phyloP scores from a whole-genome alignment of 2,329 filamentous ascomycete species.

The Paecilomyces dactylethromorphus region DNA sequence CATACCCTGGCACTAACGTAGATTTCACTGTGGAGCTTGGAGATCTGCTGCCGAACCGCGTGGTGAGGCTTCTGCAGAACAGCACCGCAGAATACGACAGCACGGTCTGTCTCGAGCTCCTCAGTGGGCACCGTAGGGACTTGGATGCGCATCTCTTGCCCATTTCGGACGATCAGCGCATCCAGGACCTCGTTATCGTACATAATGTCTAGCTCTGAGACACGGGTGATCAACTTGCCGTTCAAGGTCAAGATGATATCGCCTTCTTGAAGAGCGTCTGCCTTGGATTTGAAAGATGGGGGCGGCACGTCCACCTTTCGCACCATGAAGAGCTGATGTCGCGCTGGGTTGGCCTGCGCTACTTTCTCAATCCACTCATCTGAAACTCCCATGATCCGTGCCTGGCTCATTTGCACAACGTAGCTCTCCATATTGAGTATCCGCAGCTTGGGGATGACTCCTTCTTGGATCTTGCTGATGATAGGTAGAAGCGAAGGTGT shows the following conservation, averaged over 20 bases:
- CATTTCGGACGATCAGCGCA: slow-evolving; percentile 79
- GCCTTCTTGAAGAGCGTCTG: slow-evolving; percentile 71
- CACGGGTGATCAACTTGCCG: slow-evolving; percentile 83
- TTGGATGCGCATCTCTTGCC: slow-evolving; percentile 67
- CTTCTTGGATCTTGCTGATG: slow-evolving; percentile 76
- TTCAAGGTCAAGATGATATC: slow-evolving; percentile 91
- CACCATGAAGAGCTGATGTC: slow-evolving; percentile 97
- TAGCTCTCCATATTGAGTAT: slow-evolving; percentile 94
- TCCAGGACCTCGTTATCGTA: slow-evolving; percentile 80
- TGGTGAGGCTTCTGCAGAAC: slow-evolving; percentile 90
- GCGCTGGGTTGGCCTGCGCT: slow-evolving; percentile 77
- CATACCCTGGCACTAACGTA: slow-evolving; percentile 76
- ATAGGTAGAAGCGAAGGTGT: slow-evolving; percentile 85
- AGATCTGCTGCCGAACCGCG: slow-evolving; percentile 94
- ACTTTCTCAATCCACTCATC: slow-evolving; percentile 95
- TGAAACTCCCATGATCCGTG: slow-evolving; percentile 91
- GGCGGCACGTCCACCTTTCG: slow-evolving; percentile 72
- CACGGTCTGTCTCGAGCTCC: slow-evolving; percentile 85
- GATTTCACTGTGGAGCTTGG: slow-evolving; percentile 89
- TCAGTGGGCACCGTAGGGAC: slow-evolving; percentile 82
- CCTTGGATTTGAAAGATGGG: slow-evolving; percentile 33
- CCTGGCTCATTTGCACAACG: slow-evolving; percentile 93
- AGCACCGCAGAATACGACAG: slow-evolving; percentile 91
- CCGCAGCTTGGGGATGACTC: slow-evolving; percentile 70
- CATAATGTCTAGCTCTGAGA: slow-evolving; percentile 93